A percentile compares a stretch with the other conserved stretches of the same genome.
phyloP scores from a whole-genome alignment of 768 basidiomycete genomes.

The Kwoniella pini region DNA sequence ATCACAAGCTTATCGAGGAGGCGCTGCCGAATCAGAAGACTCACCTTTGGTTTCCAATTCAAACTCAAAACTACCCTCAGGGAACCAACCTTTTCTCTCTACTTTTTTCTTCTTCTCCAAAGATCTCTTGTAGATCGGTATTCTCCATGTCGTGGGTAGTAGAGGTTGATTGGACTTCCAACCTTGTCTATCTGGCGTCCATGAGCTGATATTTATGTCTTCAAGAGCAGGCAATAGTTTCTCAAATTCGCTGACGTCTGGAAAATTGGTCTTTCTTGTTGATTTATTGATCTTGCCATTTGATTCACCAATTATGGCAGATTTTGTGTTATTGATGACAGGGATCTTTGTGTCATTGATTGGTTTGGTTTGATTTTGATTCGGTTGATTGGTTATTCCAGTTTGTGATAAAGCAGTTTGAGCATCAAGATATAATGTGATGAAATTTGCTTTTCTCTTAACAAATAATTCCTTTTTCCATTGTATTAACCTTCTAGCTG shows the following conservation, averaged over 20 bases:
- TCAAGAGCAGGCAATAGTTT: slow-evolving; percentile 41
- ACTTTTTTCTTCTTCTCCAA: slow-evolving; percentile 24
- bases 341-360: too few relatives aligned
- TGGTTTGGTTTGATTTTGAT: not conserved
- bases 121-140: slow-evolving; percentile 12
- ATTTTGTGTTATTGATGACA: too few relatives aligned
- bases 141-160: slow-evolving; percentile 9
- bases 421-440: slow-evolving; percentile 42
- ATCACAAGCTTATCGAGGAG: too few relatives aligned
- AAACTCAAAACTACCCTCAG: slow-evolving; percentile 52
- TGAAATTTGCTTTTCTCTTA: slow-evolving; percentile 36
- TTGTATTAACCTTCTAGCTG: slow-evolving; percentile 6
- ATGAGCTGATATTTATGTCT: slow-evolving; percentile 34
- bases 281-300: not conserved
- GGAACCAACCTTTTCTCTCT: slow-evolving; percentile 45
- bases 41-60: slow-evolving; percentile 36
- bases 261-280: slow-evolving; percentile 18
- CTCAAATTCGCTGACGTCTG: slow-evolving; percentile 42
- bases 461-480: slow-evolving; percentile 29
- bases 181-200: slow-evolving; percentile 41
- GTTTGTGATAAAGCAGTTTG: slow-evolving; percentile 25
- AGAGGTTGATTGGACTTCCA: slow-evolving; percentile 26
- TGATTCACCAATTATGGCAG: too few relatives aligned
- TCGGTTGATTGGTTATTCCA: slow-evolving; percentile 1
- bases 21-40: slow-evolving; percentile 7